Evolutionary conservation across 805 yeast species (phyloP).

Genomic region (Millerozyma miso): DNA sequence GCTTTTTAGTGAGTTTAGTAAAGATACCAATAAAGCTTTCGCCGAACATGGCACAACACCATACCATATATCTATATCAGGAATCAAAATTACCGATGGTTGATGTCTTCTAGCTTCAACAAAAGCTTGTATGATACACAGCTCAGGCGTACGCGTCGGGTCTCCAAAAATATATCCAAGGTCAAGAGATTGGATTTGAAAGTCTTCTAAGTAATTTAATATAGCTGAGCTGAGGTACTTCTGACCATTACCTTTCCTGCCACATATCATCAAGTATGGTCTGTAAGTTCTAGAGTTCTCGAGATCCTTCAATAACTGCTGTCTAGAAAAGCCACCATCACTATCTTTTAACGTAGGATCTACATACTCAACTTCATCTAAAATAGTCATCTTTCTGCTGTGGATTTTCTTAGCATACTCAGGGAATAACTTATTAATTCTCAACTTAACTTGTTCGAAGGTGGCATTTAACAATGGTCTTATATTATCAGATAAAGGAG

Average conservation of each 20-base stretch:
- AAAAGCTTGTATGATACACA: conserved; percentile 75
- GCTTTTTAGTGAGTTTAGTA: conserved; percentile 64
- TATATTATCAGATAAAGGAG: conserved; percentile 75
- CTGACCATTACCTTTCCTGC: conserved; percentile 80
- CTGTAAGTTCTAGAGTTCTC: conserved; percentile 65
- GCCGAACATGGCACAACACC: conserved; percentile 65
- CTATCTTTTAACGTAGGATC: conserved; percentile 52
- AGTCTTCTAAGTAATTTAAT: conserved; percentile 79
- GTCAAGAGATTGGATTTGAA: conserved; percentile 83
- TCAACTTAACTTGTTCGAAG: conserved; percentile 41
- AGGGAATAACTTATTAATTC: conserved; percentile 61
- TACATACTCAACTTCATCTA: conserved; percentile 67
- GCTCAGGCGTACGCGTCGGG: conserved; percentile 76
- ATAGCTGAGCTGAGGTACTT: conserved; percentile 80
- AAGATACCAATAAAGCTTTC: conserved; percentile 63
- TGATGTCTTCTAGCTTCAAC: conserved; percentile 85
- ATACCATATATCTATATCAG: conserved; percentile 76
- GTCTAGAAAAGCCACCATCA: conserved; percentile 66
- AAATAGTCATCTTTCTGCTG: conserved; percentile 45
- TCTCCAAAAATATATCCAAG: conserved; percentile 74
- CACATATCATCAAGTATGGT: conserved; percentile 75
- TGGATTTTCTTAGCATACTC: conserved; percentile 27
- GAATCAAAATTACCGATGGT: conserved; percentile 81
- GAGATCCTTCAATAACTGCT: conserved; percentile 51
- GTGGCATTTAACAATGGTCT: conserved; percentile 57